Conservation (phyloP, 1,139 yeast species). For the Pichia sp. region DNA sequence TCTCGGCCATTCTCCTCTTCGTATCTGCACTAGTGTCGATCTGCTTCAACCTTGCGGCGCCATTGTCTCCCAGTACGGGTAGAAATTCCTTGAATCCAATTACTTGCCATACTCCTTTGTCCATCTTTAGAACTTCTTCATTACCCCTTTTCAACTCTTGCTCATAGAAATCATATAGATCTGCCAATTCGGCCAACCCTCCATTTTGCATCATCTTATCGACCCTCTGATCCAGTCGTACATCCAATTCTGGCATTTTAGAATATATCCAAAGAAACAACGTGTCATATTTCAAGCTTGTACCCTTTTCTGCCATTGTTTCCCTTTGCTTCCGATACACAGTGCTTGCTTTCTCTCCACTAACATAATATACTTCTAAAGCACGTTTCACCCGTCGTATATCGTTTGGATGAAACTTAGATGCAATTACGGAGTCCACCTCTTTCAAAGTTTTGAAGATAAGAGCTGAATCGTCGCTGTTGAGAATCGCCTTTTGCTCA, state of each 20-base stretch:
- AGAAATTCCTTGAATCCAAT: conserved; percentile 92
- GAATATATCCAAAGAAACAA: conserved; percentile 82
- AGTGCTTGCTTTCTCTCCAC: conserved; percentile 67
- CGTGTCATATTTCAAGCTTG: conserved; percentile 58
- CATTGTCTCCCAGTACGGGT: conserved; percentile 55
- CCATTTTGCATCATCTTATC: conserved; percentile 73
- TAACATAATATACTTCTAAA: conserved; percentile 67
- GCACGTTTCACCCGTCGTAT: conserved; percentile 73
- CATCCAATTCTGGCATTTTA: conserved; percentile 53
- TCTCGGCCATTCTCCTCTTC: not conserved
- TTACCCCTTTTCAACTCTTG: conserved; percentile 24
- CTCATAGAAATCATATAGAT: conserved; percentile 45
- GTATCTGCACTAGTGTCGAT: not conserved
- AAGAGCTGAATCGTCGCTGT: conserved; percentile 37
- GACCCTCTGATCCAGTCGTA: conserved; percentile 70
- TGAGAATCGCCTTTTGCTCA: conserved; percentile 38
- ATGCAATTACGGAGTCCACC: conserved; percentile 69
- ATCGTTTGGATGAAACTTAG: conserved; percentile 90
- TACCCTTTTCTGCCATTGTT: conserved; percentile 33
- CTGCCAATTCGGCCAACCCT: conserved; percentile 64
- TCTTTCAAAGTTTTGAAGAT: conserved; percentile 46
- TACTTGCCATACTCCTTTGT: conserved; percentile 88
- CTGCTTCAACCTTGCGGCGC: conserved; percentile 13
- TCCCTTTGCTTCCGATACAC: conserved; percentile 58
- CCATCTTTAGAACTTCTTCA: conserved; percentile 48